Percentiles rank a stretch among this genome's conserved stretches.
These are phyloP conservation scores for Exophiala calicioides DNA, from an alignment of 2,329 filamentous ascomycete genomes.

Conservation along the genomic window DNA sequence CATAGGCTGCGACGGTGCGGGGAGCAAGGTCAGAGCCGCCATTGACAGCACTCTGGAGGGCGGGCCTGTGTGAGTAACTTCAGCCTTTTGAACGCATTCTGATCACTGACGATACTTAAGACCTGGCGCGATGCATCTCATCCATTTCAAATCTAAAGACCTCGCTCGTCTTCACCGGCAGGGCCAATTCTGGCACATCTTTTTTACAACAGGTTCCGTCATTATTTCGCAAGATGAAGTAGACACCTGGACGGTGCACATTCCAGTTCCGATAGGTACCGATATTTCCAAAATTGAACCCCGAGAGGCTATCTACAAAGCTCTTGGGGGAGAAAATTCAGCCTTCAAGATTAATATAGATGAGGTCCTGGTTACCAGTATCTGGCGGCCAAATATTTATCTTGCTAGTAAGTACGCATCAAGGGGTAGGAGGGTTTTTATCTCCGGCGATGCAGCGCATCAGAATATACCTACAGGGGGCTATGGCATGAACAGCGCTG, in stretches of 20 bases:
- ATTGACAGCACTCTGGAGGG: conserved; percentile 33
- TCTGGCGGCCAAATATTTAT: conserved; percentile 35
- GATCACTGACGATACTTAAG: conserved; percentile 14
- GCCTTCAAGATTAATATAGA: conserved; percentile 36
- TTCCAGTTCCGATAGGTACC: background rate
- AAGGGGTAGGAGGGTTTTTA: conserved; percentile 28
- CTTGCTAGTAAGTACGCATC: conserved; percentile 32
- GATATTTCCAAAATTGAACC: background rate
- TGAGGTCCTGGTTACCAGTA: conserved; percentile 34
- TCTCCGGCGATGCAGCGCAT: conserved; percentile 40
- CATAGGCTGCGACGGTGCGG: conserved; percentile 35
- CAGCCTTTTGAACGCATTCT: background rate
- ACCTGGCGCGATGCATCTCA: conserved; percentile 29
- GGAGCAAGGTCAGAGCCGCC: conserved; percentile 31
- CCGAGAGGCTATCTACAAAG: conserved; percentile 7
- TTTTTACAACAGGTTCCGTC: conserved; percentile 29
- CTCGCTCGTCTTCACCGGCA: conserved; percentile 31
- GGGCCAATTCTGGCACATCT: conserved; percentile 39
- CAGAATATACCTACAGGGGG: conserved; percentile 39
- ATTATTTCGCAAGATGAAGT: conserved; percentile 38
- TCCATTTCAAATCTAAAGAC: conserved; percentile 39
- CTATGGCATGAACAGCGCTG: conserved; percentile 42
- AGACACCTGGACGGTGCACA: conserved; percentile 36
- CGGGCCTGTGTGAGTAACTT: conserved; percentile 32
- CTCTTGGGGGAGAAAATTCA: background rate